Conservation (phyloP, 1,284 basidiomycete species). For the Melampsora americana region DNA sequence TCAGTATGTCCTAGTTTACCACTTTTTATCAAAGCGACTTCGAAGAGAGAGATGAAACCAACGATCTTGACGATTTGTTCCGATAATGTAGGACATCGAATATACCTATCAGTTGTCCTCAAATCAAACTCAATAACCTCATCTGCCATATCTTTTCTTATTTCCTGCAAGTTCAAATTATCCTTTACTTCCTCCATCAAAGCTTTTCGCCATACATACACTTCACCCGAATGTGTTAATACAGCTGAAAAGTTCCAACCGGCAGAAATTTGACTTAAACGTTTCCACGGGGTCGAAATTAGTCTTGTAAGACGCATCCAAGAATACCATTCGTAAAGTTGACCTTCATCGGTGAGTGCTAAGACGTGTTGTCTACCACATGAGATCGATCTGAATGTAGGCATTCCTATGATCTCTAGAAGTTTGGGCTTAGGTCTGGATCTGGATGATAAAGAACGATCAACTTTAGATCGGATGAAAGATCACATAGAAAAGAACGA, state of each 20-base stretch:
- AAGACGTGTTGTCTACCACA: constrained; percentile 47
- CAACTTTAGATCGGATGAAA: not conserved
- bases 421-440: constrained; percentile 9
- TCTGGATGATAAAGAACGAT: not conserved
- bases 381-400: constrained; percentile 44
- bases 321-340: constrained; percentile 45
- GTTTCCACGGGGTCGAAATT: constrained; percentile 47
- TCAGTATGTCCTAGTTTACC: not conserved
- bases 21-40: not conserved
- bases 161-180: constrained; percentile 23
- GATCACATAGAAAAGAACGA: constrained; percentile 11
- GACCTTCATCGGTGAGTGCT: constrained; percentile 44
- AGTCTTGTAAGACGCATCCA: constrained; percentile 45
- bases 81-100: constrained; percentile 24
- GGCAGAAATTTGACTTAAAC: constrained; percentile 25
- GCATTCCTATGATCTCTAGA: constrained; percentile 15
- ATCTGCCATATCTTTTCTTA: not conserved
- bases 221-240: constrained; percentile 7
- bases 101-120: constrained; percentile 17
- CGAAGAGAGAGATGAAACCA: not conserved
- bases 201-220: constrained; percentile 36
- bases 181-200: constrained; percentile 2
- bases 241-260: constrained; percentile 38
- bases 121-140: constrained; percentile 17
- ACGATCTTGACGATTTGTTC: constrained; percentile 26